Conservation (phyloP, 805 yeast species). For the Wickerhamiella allomyrinae region DNA sequence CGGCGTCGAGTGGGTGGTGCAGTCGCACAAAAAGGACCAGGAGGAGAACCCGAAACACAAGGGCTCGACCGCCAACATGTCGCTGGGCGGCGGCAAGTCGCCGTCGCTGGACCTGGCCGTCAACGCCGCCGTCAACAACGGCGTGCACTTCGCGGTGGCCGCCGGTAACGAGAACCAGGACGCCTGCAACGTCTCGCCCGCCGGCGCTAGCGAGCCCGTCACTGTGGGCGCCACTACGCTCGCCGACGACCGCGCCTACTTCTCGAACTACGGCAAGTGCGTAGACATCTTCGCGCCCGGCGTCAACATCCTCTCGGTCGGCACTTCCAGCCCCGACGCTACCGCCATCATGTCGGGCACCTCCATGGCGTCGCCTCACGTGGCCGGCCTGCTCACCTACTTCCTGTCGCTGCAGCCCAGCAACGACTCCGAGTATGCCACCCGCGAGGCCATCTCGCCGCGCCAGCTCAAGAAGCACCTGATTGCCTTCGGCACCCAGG, state of each 20-base stretch:
- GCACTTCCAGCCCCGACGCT: slow-evolving; percentile 20
- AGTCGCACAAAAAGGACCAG: slow-evolving; percentile 37
- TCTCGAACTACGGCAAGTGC: slow-evolving; percentile 91
- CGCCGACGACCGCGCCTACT: slow-evolving; percentile 81
- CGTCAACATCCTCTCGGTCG: slow-evolving; percentile 57
- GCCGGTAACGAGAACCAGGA: slow-evolving; percentile 92
- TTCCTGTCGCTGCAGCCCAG: slow-evolving; percentile 77
- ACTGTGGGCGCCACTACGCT: slow-evolving; percentile 93
- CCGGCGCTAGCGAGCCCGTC: slow-evolving; percentile 44
- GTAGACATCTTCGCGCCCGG: slow-evolving; percentile 98
- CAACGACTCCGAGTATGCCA: slow-evolving; percentile 33
- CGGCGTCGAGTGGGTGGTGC: slow-evolving; percentile 50
- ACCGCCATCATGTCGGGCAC: slow-evolving; percentile 55
- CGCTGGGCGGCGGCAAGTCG: slow-evolving; percentile 86
- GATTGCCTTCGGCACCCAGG: slow-evolving; percentile 38
- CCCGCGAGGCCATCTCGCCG: slow-evolving; percentile 35
- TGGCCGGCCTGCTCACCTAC: slow-evolving; percentile 82
- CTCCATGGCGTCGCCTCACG: slow-evolving; percentile 97
- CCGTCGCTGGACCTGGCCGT: slow-evolving; percentile 78
- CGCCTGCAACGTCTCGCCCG: slow-evolving; percentile 88
- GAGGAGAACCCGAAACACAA: slow-evolving; percentile 32
- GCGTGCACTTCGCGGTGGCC: slow-evolving; percentile 87
- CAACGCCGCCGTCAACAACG: slow-evolving; percentile 77
- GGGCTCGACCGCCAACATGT: slow-evolving; percentile 52
- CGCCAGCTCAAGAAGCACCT: slow-evolving; percentile 38